Evolutionary conservation across 345 rosid species (phyloP), one percentile per base, ranked within the genome.

Genomic region (Angophora floribunda): DNA sequence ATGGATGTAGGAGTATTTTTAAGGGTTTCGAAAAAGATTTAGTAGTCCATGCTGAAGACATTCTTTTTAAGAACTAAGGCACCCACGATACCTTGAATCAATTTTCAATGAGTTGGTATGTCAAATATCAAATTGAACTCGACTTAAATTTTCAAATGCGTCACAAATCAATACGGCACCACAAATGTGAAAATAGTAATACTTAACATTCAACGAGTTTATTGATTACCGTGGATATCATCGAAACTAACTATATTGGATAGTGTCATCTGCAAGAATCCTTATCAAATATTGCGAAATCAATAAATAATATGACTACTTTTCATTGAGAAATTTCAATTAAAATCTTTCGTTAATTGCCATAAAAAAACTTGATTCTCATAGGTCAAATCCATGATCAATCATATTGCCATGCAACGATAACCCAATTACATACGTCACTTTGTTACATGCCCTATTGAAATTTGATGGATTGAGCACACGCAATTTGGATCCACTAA

Each of bases 251-350:
- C 19, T 8, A 32, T 15, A 67, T 67, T 0, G 2, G 79, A 67
- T 1, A 8, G 1, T 16, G 9, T 67, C 24, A 7, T 0, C 0
- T 17, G 22, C 0, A 32, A 22, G 1, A 67, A 32, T 67, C 0
- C 79, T 67, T 16, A 67, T 17, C 44, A 32, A 32, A 67, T 32
- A 17, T 7, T 9, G 19, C 8, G 22, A 32, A 67, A 67, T 0
- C 44, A 30, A 67, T 32, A 6, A 2, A 67, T 67, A 22, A 32
- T 32, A 67, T n/a, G 13, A 32, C 22, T 8, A 32, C 22, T 32
- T 8, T 67, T 30, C 0, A 16, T 67, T 5, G 6, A 16, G 47
- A 17, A 36, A 70, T 36, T 70, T 3, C 7, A 0, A 0, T 17
- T 17, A 70, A 65, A 14, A 44, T 36, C 7, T 70, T 17, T 15